phyloP scores from a whole-genome alignment of 768 basidiomycete genomes.

The Mycena albidolilacea region DNA sequence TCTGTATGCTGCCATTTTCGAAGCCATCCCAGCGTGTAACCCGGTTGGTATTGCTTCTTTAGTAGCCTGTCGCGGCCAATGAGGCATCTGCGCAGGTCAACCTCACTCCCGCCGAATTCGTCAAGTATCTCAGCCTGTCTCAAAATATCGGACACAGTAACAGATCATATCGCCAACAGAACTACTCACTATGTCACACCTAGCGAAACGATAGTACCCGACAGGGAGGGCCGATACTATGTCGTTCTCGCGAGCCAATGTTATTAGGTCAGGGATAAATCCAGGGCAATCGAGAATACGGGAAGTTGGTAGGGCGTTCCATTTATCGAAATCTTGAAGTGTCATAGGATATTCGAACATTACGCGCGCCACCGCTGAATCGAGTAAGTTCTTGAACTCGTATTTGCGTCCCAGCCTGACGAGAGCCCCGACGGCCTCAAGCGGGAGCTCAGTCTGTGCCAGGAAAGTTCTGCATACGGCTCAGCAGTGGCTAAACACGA shows the following conservation, averaged over 20 bases:
- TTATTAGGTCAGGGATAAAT: not conserved
- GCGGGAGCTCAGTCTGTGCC: not conserved
- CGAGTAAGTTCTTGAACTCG: not conserved
- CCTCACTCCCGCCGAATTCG: no score
- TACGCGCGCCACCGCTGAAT: slow-evolving; percentile 5
- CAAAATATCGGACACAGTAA: not conserved
- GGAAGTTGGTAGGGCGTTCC: not conserved
- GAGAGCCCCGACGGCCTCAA: not conserved
- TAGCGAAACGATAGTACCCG: not conserved
- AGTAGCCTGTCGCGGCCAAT: not conserved
- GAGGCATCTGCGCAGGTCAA: not conserved
- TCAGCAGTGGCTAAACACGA: not conserved
- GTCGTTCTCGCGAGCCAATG: slow-evolving; percentile 8
- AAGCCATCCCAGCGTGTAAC: not conserved
- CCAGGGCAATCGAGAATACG: not conserved
- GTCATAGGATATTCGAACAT: slow-evolving; percentile 6
- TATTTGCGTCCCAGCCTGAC: slow-evolving; percentile 27
- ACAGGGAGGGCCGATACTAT: slow-evolving; percentile 12
- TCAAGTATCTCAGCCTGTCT: not conserved
- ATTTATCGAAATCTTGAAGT: slow-evolving; percentile 2
- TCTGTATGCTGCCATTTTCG: not conserved
- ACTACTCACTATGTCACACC: no score
- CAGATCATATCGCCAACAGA: not conserved
- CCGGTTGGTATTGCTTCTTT: not conserved
- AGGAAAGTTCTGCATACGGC: not conserved